A percentile compares a stretch with the other conserved stretches of the same genome.
Evolutionary conservation across 176 grass and related monocot genomes (phyloP).

Genomic region (Carex littledalei): DNA sequence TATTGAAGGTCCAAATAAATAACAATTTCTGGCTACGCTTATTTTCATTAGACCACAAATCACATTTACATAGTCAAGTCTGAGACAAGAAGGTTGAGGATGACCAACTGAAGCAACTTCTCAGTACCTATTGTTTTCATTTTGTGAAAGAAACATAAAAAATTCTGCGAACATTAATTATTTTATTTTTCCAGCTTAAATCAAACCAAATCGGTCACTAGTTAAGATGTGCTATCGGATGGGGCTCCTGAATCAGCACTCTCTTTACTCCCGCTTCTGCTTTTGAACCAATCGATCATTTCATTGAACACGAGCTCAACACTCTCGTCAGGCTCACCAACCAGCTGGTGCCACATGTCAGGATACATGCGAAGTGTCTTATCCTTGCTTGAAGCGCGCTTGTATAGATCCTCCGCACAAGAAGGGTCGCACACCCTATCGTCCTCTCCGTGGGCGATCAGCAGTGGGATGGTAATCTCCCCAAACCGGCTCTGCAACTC

Average conservation of each 20-base stretch:
- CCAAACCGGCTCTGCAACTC: slow-evolving; percentile 65
- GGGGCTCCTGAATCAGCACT: neutral
- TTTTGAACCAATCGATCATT: slow-evolving; percentile 61
- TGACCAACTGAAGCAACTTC: neutral
- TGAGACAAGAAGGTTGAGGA: neutral
- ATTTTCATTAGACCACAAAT: neutral
- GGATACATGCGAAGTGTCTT: slow-evolving; percentile 71
- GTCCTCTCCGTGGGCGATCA: slow-evolving; percentile 62
- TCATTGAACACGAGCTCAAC: slow-evolving; percentile 72
- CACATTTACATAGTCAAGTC: slow-evolving; percentile 6
- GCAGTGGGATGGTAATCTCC: slow-evolving; percentile 57
- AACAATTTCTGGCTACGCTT: neutral
- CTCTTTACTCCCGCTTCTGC: slow-evolving; percentile 4
- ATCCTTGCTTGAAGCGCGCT: slow-evolving; percentile 50
- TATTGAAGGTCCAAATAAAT: neutral
- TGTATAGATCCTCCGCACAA: slow-evolving; percentile 63
- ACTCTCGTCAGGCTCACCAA: slow-evolving; percentile 75
- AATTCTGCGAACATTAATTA: neutral
- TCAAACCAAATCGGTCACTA: neutral
- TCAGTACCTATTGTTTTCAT: neutral
- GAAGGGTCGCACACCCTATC: slow-evolving; percentile 74
- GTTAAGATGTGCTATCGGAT: neutral
- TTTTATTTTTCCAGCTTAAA: neutral
- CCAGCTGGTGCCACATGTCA: slow-evolving; percentile 86
- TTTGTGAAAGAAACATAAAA: neutral